Evolutionary conservation across 306 rosid species (phyloP), one percentile per base, ranked within the genome.

Genomic region (Crotalaria pallida): DNA sequence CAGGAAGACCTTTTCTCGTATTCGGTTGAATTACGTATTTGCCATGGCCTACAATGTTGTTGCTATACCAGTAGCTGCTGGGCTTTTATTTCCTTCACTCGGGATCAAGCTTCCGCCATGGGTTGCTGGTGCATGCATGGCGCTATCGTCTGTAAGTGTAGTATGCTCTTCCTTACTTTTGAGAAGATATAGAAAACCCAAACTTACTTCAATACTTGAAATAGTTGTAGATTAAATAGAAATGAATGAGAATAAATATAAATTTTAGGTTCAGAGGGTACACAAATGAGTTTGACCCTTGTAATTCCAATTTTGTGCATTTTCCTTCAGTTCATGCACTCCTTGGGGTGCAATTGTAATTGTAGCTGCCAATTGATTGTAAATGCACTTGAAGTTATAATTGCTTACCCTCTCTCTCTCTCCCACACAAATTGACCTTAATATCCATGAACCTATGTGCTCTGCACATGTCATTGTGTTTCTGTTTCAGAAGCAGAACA

Each of bases 121-220:
- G 97, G 86, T 88, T 3, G 96, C 97, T 4, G 97, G 97, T 55
- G 92, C 97, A 2, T 88, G 96, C 84, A 91, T 91, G 97, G 97
- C 96, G 56, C 67, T 88, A 53, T 91, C 97, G 9, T 91, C 97
- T 17, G 89, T 91, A 12, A 91, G 86, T 69, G 96, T 88, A 15
- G 97, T 91, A 22, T 91, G 97, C 65, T 88, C 96, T 51, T 91
- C 97, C 36, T 71, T 91, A 57, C 88, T 87, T 64, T 85, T 91
- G 22, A 74, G 93, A 74, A 83, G 93, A 79, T 91, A 91, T 77
- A 87, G 43, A 85, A 91, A 78, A 65, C 97, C 97, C 33, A 89
- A 83, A 75, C 91, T 91, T 33, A 91, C 97, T 8, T 73, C 92
- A 31, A 81, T 87, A 87, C 89, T 91, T 19, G 84, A 91, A 85